phyloP scores from a whole-genome alignment of 768 basidiomycete genomes.

The Hortiboletus campestris region DNA sequence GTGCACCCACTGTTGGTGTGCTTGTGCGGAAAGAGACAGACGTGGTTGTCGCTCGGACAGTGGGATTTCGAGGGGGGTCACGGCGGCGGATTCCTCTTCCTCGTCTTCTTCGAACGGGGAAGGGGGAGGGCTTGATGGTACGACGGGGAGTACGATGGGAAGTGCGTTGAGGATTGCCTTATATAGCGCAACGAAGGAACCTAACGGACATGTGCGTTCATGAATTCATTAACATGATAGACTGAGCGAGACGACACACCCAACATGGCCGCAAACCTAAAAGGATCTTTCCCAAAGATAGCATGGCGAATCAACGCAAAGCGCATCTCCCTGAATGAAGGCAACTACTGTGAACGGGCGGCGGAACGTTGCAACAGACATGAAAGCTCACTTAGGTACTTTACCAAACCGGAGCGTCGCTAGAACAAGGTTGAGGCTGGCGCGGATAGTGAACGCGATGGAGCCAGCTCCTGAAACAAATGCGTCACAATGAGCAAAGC shows the following conservation, averaged over 20 bases:
- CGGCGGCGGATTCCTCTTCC: slow-evolving; percentile 15
- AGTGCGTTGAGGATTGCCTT: slow-evolving; percentile 77
- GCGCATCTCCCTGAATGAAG: slow-evolving; percentile 53
- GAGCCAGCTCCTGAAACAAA: slow-evolving; percentile 64
- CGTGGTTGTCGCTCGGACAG: slow-evolving; percentile 41
- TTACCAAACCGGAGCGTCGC: slow-evolving; percentile 70
- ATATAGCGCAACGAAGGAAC: slow-evolving; percentile 75
- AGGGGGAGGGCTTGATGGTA: slow-evolving; percentile 15
- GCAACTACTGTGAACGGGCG: background rate
- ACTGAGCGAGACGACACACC: slow-evolving; percentile 39
- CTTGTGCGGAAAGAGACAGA: slow-evolving; percentile 60
- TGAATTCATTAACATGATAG: background rate
- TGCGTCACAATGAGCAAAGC: background rate
- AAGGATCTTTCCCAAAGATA: slow-evolving; percentile 78
- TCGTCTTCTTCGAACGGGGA: slow-evolving; percentile 34
- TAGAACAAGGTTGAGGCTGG: slow-evolving; percentile 78
- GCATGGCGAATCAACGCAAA: slow-evolving; percentile 73
- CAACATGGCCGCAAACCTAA: slow-evolving; percentile 86
- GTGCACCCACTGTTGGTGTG: slow-evolving; percentile 58
- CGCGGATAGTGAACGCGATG: slow-evolving; percentile 79
- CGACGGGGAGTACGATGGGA: slow-evolving; percentile 62
- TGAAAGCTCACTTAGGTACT: slow-evolving; percentile 55
- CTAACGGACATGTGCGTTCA: slow-evolving; percentile 33
- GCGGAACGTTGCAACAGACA: background rate
- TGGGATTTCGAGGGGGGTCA: slow-evolving; percentile 15